Conservation (phyloP, 2,329 filamentous ascomycete species). For the Torrubiellomyces zombiae region DNA sequence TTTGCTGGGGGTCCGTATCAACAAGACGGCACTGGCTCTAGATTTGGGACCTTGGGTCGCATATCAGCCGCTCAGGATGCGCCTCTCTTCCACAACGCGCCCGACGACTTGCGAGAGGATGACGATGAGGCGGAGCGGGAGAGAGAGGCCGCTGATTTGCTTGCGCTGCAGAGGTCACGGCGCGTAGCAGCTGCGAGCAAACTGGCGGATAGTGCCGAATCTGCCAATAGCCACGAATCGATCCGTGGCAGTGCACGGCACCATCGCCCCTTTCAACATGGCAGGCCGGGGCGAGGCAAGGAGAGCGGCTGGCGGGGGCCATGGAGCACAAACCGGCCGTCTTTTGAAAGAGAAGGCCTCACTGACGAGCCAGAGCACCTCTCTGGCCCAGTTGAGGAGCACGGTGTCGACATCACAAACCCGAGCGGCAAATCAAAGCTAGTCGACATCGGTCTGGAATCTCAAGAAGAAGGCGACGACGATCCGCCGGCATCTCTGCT, state of each 20-base stretch:
- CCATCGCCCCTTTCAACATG: conserved; percentile 27
- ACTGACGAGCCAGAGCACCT: conserved; percentile 27
- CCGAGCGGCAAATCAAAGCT: conserved; percentile 43
- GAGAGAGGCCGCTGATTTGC: conserved; percentile 83
- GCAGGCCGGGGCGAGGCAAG: conserved; percentile 38
- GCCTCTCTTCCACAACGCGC: conserved; percentile 83
- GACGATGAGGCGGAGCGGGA: conserved; percentile 87
- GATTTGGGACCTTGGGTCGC: conserved; percentile 53
- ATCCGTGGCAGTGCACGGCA: conserved; percentile 15
- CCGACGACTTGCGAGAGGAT: conserved; percentile 82
- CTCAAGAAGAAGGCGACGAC: conserved; percentile 37
- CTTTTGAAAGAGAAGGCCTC: conserved; percentile 13
- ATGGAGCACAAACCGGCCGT: conserved; percentile 20
- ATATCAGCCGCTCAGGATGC: conserved; percentile 59
- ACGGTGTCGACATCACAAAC: conserved; percentile 12
- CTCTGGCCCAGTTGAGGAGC: conserved; percentile 15
- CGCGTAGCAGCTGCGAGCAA: conserved; percentile 74
- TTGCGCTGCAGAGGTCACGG: conserved; percentile 77
- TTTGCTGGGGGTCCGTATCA: conserved; percentile 64
- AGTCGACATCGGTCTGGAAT: conserved; percentile 76
- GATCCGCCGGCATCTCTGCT: conserved; percentile 45
- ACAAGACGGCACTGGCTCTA: conserved; percentile 52
- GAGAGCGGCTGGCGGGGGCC: conserved; percentile 49
- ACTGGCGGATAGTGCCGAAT: conserved; percentile 71
- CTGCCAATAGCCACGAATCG: conserved; percentile 25